A percentile compares a stretch with the other conserved stretches of the same genome.
These are phyloP conservation scores for Oenanthe javanica DNA, from an alignment of 140 eudicot genomes.

Conservation along the genomic window DNA sequence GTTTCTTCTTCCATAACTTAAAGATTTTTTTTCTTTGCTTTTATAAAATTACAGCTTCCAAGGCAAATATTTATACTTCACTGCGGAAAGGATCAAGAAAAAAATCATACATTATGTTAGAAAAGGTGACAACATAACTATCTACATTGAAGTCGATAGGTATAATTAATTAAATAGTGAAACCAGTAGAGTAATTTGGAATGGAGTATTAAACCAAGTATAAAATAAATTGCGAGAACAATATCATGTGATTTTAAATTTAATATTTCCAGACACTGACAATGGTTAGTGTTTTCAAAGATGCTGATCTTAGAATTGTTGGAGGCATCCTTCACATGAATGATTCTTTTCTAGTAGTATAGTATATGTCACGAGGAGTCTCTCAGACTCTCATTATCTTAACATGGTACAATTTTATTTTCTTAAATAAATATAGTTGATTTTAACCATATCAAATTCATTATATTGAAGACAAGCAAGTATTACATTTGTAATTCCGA, in stretches of 20 bases:
- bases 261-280: not conserved
- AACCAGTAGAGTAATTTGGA: not conserved
- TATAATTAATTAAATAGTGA: not conserved
- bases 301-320: not conserved
- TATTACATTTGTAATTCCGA: not conserved
- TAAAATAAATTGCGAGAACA: not conserved
- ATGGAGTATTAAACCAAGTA: not conserved
- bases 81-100: not conserved
- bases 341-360: not conserved
- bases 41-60: not conserved
- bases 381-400: not conserved
- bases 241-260: not conserved
- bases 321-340: not conserved
- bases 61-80: not conserved
- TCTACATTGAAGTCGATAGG: no score
- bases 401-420: not conserved
- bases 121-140: not conserved
- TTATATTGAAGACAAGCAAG: not conserved
- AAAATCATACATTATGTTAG: not conserved
- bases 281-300: not conserved
- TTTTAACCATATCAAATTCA: no score
- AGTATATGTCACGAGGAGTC: not conserved
- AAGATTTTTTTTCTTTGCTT: not conserved
- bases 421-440: no score
- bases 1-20: slow-evolving; percentile 57